Evolutionary conservation across 805 yeast genomes (phyloP), one percentile per base, ranked within the genome.

Genomic region (Alloascoidea hylecoeti): DNA sequence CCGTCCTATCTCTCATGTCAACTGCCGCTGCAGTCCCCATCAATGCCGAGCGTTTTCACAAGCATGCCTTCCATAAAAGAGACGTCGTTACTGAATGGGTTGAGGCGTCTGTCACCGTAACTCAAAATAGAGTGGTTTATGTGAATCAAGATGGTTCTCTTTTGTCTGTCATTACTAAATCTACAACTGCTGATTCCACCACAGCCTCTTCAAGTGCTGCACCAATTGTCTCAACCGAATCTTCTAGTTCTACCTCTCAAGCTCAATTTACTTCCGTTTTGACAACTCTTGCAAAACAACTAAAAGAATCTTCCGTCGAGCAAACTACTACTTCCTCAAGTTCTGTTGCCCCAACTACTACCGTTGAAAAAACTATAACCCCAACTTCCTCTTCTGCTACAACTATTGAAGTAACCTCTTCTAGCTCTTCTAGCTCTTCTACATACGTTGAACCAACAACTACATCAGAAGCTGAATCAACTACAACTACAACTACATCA

Each of bases 51-150:
- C 30, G 30, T 9, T n/a, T 9, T 9, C 30, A 23, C n/a, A n/a
- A 9, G 9, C 30, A 23, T n/a, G n/a, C 9, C n/a, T 9, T n/a
- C 9, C 30, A 23, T n/a, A 23, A 23, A 23, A 23, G 30, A 23
- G 30, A 9, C 30, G n/a, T 23, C 30, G 30, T 23, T 9, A 23
- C 30, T n/a, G 30, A 23, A 23, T 23, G 30, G 30, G 30, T 23
- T n/a, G 30, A 23, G 30, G 30, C 30, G 9, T 9, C 30, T n/a
- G 30, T 23, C n/a, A 23, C 30, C 9, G 30, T 23, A 9, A 23
- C 30, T 9, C 30, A 23, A n/a, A 23, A n/a, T n/a, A n/a, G n/a
- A 23, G 13, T 23, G 9, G 30, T 23, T 9, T 23, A 23, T 23
- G 30, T 23, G 30, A n/a, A 23, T 23, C 30, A 23, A 9, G 30